phyloP scores from a whole-genome alignment of 2,329 filamentous ascomycete species.

The Aspergillus puulaauensis region DNA sequence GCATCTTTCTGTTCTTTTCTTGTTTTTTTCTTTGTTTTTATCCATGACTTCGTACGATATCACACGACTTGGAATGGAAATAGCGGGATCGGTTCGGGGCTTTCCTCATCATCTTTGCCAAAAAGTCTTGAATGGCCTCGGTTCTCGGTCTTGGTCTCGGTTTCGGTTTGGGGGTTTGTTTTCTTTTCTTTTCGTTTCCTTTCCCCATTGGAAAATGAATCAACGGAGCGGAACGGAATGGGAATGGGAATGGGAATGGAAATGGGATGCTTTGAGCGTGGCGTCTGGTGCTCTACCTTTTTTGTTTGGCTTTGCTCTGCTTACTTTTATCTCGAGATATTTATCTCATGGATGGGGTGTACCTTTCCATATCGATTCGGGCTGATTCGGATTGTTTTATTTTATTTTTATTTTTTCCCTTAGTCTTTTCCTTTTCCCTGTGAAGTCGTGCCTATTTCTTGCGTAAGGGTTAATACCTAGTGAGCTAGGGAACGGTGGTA shows the following conservation, averaged over 20 bases:
- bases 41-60: background rate
- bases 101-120: background rate
- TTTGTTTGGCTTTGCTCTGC: background rate
- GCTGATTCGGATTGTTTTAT: background rate
- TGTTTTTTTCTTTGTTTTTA: background rate
- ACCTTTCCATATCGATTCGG: background rate
- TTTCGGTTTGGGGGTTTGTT: background rate
- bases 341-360: background rate
- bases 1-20: background rate
- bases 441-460: no score
- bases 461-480: no score
- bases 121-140: background rate
- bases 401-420: background rate
- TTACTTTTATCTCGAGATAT: background rate
- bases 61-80: background rate
- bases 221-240: constrained; percentile 1
- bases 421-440: background rate
- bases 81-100: background rate
- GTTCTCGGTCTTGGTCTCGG: background rate
- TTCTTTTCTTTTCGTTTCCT: background rate
- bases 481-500: no score
- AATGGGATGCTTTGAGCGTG: constrained; percentile 10
- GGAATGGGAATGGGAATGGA: background rate
- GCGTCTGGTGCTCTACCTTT: background rate
- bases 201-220: background rate